Base-by-base conservation (phyloP, 768 basidiomycete species). In the Grammothele lineata region DNA sequence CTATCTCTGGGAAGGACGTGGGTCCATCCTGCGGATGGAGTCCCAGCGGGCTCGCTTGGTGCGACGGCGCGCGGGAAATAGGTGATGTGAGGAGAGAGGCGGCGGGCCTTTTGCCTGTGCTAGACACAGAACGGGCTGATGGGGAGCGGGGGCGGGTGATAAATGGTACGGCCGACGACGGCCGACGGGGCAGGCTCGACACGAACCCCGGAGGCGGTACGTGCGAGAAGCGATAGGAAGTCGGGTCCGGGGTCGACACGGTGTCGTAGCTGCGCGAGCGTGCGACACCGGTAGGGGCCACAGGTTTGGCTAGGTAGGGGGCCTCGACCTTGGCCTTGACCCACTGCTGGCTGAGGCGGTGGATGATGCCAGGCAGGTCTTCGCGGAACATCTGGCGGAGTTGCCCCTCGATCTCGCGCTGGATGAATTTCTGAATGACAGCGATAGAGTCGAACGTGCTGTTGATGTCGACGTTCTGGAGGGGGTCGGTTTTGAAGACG, bases 401-500 rank as follows among this genome's bases (percentile, higher is more conserved):
- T 65, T 97, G 95, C 0, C 85, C 91, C 65, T 99, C 96, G 45
- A 99, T 98, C 70, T 98, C 95, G 48, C 84, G 81, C 65, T 98
- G 96, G 50, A 99, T 92, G 66, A 94, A 98, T 47, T 92, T 93
- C 63, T 97, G 90, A 41, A 99, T 96, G 54, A 97, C 94, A 37
- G 90, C 92, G 53, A 99, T 95, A 3, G 91, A 92, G 67, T 99
- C 96, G 60, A 99, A 99, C 2, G 94, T 97, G 65, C 87, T 89
- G 67, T 88, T 93, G 63, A 99, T 98, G 62, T 98, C 91, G 43
- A 99, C 93, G 55, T 92, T 90, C 68, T 99, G 93, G 32, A 99
- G 77, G 2, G 96, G 96, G 67, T 99, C 96, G 27, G 96, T 98
- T 71, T 98, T 98, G 81, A 99, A 99, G 21, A 98, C 96, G 43